A percentile compares a stretch with the other conserved stretches of the same genome.
Conservation (phyloP, 495 filamentous ascomycete species). For the Bathelium albidoporum region DNA sequence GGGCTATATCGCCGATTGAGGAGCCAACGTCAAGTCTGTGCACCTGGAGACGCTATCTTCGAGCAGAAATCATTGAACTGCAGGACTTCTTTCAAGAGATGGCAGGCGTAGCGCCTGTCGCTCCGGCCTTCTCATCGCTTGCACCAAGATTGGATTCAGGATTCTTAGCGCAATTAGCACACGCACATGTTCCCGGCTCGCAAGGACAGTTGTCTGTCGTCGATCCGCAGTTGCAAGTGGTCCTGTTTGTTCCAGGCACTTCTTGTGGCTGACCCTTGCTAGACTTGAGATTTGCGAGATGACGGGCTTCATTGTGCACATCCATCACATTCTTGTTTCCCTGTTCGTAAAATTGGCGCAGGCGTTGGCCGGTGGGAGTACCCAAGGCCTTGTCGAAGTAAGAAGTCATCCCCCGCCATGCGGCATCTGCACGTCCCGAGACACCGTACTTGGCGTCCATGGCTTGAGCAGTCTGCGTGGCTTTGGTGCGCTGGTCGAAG, state of each 20-base stretch:
- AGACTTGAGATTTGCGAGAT: conserved; percentile 79
- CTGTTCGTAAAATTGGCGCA: conserved; percentile 75
- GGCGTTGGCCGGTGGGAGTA: conserved; percentile 74
- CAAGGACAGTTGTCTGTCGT: conserved; percentile 32
- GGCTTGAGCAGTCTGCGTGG: conserved; percentile 63
- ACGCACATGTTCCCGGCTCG: conserved; percentile 32
- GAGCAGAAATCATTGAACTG: conserved; percentile 7
- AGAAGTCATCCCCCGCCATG: conserved; percentile 56
- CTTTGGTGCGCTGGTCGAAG: conserved; percentile 75
- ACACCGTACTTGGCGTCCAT: conserved; percentile 69
- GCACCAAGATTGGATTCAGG: conserved; percentile 18
- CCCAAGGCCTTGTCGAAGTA: conserved; percentile 90
- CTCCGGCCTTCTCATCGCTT: conserved; percentile 18
- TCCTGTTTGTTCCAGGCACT: conserved; percentile 29
- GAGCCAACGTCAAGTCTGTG: too few species aligned
- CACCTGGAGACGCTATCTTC: too few species aligned
- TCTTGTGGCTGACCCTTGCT: conserved; percentile 42
- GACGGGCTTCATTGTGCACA: conserved; percentile 79
- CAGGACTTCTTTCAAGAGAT: neutral
- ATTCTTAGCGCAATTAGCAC: conserved; percentile 33
- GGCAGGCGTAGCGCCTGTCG: neutral
- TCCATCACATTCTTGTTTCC: conserved; percentile 79
- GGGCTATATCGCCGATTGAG: too few species aligned
- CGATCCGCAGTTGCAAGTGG: conserved; percentile 37
- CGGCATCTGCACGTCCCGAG: conserved; percentile 49